phyloP scores from a whole-genome alignment of 495 filamentous ascomycete species.

The Tuber umbilicatum region DNA sequence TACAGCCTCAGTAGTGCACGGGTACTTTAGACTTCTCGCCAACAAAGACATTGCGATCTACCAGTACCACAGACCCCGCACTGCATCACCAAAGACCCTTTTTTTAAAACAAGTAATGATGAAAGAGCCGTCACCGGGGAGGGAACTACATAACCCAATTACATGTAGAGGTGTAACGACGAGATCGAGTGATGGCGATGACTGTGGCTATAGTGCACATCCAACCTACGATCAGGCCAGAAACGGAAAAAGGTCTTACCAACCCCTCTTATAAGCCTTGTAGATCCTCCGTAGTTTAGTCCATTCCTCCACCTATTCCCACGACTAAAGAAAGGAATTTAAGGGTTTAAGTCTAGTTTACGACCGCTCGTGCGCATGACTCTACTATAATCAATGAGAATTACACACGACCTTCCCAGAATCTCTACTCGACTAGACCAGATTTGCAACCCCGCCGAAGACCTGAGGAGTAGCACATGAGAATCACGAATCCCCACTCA shows the following conservation, averaged over 20 bases:
- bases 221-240: neutral
- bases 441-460: neutral
- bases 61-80: neutral
- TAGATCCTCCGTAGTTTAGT: neutral
- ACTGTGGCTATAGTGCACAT: neutral
- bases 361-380: neutral
- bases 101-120: neutral
- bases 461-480: neutral
- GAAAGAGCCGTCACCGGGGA: neutral
- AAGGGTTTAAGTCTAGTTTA: neutral
- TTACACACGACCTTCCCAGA: neutral
- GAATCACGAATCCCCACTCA: neutral
- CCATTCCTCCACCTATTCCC: neutral
- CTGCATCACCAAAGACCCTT: neutral
- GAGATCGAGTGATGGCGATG: conserved; percentile 1
- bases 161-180: neutral
- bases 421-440: neutral
- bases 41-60: neutral
- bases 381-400: neutral
- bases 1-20: neutral
- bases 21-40: neutral
- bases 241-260: neutral
- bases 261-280: conserved; percentile 2
- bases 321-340: neutral
- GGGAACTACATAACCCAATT: neutral